Percentiles rank a stretch among this genome's conserved stretches.
These are phyloP conservation scores for Ceratocystis cacaofunesta DNA, from an alignment of 2,329 filamentous ascomycete genomes.

Conservation along the genomic window DNA sequence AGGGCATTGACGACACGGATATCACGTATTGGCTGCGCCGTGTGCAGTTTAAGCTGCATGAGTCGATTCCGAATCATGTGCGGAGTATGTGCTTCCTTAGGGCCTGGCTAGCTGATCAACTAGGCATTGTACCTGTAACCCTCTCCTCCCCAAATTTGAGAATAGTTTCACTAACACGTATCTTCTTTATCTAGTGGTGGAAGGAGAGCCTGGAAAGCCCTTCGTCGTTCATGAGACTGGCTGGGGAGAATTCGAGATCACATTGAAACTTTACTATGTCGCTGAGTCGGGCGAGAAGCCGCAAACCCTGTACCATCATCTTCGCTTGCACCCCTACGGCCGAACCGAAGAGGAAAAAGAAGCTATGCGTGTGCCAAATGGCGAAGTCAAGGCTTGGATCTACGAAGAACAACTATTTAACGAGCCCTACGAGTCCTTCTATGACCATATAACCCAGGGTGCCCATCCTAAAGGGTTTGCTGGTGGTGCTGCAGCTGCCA, in stretches of 20 bases:
- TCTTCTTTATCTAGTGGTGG: slow-evolving; percentile 38
- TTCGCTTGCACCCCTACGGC: slow-evolving; percentile 83
- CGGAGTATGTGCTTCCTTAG: slow-evolving; percentile 41
- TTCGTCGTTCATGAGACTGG: slow-evolving; percentile 86
- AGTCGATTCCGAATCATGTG: slow-evolving; percentile 84
- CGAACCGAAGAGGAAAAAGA: slow-evolving; percentile 60
- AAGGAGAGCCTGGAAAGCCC: slow-evolving; percentile 49
- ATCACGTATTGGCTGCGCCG: slow-evolving; percentile 93
- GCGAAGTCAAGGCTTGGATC: slow-evolving; percentile 59
- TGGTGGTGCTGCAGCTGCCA: slow-evolving; percentile 18
- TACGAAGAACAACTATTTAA: slow-evolving; percentile 96
- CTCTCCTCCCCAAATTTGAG: background rate
- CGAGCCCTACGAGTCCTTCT: slow-evolving; percentile 87
- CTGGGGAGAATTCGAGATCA: slow-evolving; percentile 96
- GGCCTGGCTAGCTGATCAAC: background rate
- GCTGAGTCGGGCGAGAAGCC: slow-evolving; percentile 82
- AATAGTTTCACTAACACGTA: background rate
- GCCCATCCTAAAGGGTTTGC: slow-evolving; percentile 37
- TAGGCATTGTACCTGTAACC: too few species aligned
- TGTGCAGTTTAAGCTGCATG: slow-evolving; percentile 95
- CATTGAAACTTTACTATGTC: slow-evolving; percentile 86
- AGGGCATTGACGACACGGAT: slow-evolving; percentile 75
- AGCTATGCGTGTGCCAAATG: slow-evolving; percentile 41
- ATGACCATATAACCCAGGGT: slow-evolving; percentile 67
- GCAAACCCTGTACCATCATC: slow-evolving; percentile 84